Base-by-base conservation (phyloP, 2,329 filamentous ascomycete genomes). In the Diaporthe nobilis region DNA sequence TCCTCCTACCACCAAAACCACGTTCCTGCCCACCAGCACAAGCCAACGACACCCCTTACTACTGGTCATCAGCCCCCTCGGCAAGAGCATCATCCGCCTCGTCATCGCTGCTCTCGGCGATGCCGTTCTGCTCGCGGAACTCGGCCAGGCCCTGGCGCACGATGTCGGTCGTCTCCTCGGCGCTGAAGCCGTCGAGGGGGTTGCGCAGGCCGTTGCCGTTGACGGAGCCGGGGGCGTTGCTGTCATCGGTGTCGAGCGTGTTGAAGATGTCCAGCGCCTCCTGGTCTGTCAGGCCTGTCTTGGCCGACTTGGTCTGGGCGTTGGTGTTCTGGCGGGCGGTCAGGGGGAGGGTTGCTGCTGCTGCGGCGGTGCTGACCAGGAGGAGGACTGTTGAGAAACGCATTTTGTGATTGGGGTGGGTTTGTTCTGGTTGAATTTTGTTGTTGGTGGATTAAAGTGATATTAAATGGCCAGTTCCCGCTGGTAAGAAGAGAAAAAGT, bases 301-400 rank as follows among this genome's bases (percentile, higher is more conserved):
- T 65, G n/a, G 39, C 39, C 2, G 60, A 65, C 6, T 20, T 20
- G 15, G 60, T 65, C 8, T 65, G 13, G 0, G 39, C 39, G 25
- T 65, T 65, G 8, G 60, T 47, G 39, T 20, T 31, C 22, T 65
- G 60, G n/a, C 60, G 60, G 4, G 25, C 20, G 57, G 34, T 39
- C 0, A 10, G 13, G 37, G 9, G 37, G 12, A 65, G 25, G 10
- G 39, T 44, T 4, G 57, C 22, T 44, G 58, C 39, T 28, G 58
- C 39, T 22, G 39, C 39, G 9, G 60, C 39, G n/a, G 60, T 39
- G 57, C 80, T 76, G 77, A 88, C 78, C 74, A 85, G 79, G 55
- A 85, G 75, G 78, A 88, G 67, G 72, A 87, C 76, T 71, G 81
- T 81, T 61, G 84, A 80, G 79, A 84, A 80, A 84, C 85, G 86